Conservation (phyloP, 2,329 filamentous ascomycete genomes). For the Neonectria neomacrospora region DNA sequence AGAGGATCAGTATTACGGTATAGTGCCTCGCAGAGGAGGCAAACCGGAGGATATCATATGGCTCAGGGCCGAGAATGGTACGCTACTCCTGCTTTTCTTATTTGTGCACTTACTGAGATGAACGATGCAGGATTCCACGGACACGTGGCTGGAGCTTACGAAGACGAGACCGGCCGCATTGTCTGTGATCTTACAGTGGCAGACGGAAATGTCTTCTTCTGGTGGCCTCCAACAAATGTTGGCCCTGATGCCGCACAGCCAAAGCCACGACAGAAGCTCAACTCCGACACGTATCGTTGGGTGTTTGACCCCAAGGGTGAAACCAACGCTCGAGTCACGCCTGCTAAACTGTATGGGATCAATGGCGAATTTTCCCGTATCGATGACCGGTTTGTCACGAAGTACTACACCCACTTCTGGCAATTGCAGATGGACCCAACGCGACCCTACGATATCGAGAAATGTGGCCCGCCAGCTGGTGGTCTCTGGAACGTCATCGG, state of each 20-base stretch:
- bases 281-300: constrained; percentile 19
- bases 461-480: constrained; percentile 20
- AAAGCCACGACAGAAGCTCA: constrained; percentile 11
- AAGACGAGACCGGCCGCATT: constrained; percentile 23
- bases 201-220: constrained; percentile 30
- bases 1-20: constrained; percentile 6
- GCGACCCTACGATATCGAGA: constrained; percentile 4
- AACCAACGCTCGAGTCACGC: constrained; percentile 5
- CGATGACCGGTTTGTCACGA: constrained; percentile 19
- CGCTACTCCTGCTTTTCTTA: neutral
- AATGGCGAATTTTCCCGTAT: constrained; percentile 26
- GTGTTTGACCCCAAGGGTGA: constrained; percentile 14
- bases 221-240: constrained; percentile 12
- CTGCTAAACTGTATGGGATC: constrained; percentile 9
- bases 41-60: constrained; percentile 8
- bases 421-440: constrained; percentile 19
- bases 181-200: constrained; percentile 26
- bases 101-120: neutral
- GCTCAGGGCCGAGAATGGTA: constrained; percentile 23
- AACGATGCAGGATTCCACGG: constrained; percentile 22
- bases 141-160: constrained; percentile 27
- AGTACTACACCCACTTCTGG: constrained; percentile 27
- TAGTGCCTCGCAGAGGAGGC: neutral
- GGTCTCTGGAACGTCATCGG: constrained; percentile 22
- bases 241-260: constrained; percentile 9